These are phyloP conservation scores for Nemania sp. DNA, from an alignment of 2,329 filamentous ascomycete species.

Conservation along the genomic window DNA sequence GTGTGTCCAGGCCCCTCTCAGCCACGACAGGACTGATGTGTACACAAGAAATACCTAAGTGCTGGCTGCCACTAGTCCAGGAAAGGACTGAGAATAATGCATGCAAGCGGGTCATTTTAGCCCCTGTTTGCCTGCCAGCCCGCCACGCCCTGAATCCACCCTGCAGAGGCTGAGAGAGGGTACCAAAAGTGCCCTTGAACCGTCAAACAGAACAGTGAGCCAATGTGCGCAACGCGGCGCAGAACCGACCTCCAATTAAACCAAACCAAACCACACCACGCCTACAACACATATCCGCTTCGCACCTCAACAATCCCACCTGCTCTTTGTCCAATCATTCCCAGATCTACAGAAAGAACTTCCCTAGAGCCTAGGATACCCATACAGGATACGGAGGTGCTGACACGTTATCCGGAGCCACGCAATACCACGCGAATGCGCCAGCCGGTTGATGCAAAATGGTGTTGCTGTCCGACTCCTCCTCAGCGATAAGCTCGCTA, in stretches of 20 bases:
- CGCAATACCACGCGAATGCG: not conserved
- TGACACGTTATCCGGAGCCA: conserved; percentile 12
- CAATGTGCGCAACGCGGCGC: conserved; percentile 17
- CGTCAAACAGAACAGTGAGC: conserved; percentile 7
- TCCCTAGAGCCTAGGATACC: not conserved
- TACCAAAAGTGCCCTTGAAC: not conserved
- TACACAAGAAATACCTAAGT: not conserved
- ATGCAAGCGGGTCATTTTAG: conserved; percentile 9
- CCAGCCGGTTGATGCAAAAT: conserved; percentile 25
- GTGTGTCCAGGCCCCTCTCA: no score
- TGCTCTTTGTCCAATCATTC: not conserved
- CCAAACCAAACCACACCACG: conserved; percentile 6
- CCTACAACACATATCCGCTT: not conserved
- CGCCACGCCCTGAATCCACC: conserved; percentile 12
- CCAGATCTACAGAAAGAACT: not conserved
- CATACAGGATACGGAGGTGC: conserved; percentile 4
- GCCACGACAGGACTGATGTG: not conserved
- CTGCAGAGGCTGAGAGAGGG: conserved; percentile 16
- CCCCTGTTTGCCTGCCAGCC: conserved; percentile 24
- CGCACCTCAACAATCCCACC: no score
- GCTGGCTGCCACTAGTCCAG: conserved; percentile 7
- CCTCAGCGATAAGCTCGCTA: conserved; percentile 41
- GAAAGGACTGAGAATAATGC: conserved; percentile 4
- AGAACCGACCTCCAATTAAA: conserved; percentile 18
- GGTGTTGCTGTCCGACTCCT: conserved; percentile 40